Conservation (phyloP, 305 asterid species). For the Ajuga reptans region DNA sequence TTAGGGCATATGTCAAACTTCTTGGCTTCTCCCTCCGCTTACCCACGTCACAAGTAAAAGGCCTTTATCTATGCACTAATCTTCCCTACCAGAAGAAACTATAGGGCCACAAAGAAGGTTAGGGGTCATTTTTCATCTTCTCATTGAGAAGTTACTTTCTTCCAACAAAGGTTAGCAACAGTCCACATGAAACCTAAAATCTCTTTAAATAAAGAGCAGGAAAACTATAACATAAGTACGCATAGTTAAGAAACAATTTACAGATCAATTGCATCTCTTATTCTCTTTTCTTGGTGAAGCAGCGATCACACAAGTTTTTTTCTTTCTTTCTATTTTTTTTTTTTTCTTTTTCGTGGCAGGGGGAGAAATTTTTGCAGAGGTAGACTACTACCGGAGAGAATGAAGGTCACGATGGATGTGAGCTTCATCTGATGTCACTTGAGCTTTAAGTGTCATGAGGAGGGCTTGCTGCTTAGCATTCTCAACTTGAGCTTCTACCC, state of each 20-base stretch:
- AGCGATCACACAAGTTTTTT: background rate
- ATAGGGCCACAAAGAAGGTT: slow-evolving; percentile 13
- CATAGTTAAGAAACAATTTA: slow-evolving; percentile 1
- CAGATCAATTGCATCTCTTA: background rate
- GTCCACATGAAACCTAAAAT: background rate
- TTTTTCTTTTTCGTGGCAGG: background rate
- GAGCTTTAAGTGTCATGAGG: slow-evolving; percentile 79
- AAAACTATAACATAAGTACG: background rate
- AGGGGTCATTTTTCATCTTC: slow-evolving; percentile 1
- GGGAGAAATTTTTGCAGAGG: background rate
- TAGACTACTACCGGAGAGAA: slow-evolving; percentile 65
- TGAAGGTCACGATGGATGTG: slow-evolving; percentile 98
- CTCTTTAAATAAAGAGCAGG: slow-evolving; percentile 11
- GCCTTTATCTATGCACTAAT: background rate
- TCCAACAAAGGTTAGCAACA: background rate
- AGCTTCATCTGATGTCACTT: slow-evolving; percentile 98
- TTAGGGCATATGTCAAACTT: slow-evolving; percentile 1
- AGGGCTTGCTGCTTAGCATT: slow-evolving; percentile 94
- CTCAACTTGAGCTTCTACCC: slow-evolving; percentile 99
- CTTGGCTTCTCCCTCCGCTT: background rate
- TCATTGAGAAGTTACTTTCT: background rate
- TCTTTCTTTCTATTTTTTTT: too few species aligned
- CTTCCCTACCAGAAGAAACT: slow-evolving; percentile 12
- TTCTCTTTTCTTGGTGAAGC: slow-evolving; percentile 6
- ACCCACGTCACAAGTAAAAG: background rate